Evolutionary conservation across 306 rosid species (phyloP).

Genomic region (Pyrus pyrifolia): DNA sequence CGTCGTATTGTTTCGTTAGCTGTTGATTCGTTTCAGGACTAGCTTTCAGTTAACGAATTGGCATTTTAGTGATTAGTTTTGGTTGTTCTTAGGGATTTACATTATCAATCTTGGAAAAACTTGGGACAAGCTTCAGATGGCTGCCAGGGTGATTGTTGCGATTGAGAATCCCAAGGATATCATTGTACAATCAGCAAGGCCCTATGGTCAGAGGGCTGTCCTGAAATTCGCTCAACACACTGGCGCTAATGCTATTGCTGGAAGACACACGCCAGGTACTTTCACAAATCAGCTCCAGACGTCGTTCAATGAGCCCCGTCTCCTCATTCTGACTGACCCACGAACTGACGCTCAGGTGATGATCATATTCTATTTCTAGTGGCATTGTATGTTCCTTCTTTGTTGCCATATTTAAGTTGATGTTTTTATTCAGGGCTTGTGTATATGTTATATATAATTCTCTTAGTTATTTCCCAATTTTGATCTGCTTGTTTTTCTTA

Average conservation of each 20-base stretch:
- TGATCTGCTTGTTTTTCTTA: background rate
- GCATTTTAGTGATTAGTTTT: background rate
- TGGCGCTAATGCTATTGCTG: slow-evolving; percentile 78
- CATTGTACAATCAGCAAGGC: slow-evolving; percentile 73
- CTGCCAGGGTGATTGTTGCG: slow-evolving; percentile 79
- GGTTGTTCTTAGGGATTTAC: slow-evolving; percentile 50
- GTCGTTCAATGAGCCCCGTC: slow-evolving; percentile 82
- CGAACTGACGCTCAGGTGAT: slow-evolving; percentile 90
- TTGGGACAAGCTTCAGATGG: slow-evolving; percentile 74
- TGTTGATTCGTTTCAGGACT: background rate
- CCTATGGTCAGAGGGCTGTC: slow-evolving; percentile 83
- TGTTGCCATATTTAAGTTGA: background rate
- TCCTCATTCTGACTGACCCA: slow-evolving; percentile 85
- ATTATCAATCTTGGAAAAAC: slow-evolving; percentile 77
- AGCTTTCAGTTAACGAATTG: background rate
- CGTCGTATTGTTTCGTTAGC: too few relatives aligned
- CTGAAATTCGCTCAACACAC: slow-evolving; percentile 79
- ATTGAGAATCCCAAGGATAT: slow-evolving; percentile 84
- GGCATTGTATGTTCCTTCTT: background rate
- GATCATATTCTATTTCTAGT: background rate
- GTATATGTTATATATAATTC: background rate
- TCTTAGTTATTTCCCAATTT: background rate
- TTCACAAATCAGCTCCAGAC: slow-evolving; percentile 90
- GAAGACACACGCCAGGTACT: slow-evolving; percentile 85
- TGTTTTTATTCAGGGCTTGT: background rate